Base-by-base conservation (phyloP, 768 basidiomycete genomes). In the Calocera viscosa region DNA sequence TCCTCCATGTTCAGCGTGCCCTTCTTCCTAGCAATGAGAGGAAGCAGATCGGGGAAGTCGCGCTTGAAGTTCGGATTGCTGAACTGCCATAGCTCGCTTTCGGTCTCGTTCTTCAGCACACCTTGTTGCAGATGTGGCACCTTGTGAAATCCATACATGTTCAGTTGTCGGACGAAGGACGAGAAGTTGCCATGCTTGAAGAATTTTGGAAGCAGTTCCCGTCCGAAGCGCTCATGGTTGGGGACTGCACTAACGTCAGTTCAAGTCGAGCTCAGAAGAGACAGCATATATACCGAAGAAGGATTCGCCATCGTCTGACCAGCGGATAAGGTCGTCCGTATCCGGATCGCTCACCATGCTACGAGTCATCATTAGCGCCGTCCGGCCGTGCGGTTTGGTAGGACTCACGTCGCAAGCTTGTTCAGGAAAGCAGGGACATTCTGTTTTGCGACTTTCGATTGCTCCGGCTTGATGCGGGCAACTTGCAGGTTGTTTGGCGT, bases 151-250 rank as follows among this genome's bases (percentile, higher is more conserved):
- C 91, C 91, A 76, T 94, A 96, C 90, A 94, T 94, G 81, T 94
- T 96, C 70, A 94, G 82, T 74, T 96, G 92, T 16, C 92, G 83
- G 19, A 94, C 92, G 72, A 96, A 96, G 35, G 88, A 90, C 67
- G 85, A 84, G 77, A 96, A 98, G 75, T 95, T 96, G 68, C 89
- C 86, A 78, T 98, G 96, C 75, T 99, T 99, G 85, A 97, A 99
- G 86, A 89, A 98, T 47, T 86, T 84, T 1, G 91, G 91, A 7
- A 98, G 84, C 34, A 96, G 84, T 76, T 95, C 89, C 40, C 85
- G 84, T 1, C 91, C 89, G 74, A 98, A 91, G 32, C 86, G 86
- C 75, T 95, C 92, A 72, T 91, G 89, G 76, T 95, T 91, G 39
- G 91, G 85, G 32, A 98, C 94, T 96, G 72, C 3, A 38, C 10